Evolutionary conservation across 2,329 filamentous ascomycete genomes (phyloP), one percentile per base, ranked within the genome.

Genomic region (Alternaria sp.): DNA sequence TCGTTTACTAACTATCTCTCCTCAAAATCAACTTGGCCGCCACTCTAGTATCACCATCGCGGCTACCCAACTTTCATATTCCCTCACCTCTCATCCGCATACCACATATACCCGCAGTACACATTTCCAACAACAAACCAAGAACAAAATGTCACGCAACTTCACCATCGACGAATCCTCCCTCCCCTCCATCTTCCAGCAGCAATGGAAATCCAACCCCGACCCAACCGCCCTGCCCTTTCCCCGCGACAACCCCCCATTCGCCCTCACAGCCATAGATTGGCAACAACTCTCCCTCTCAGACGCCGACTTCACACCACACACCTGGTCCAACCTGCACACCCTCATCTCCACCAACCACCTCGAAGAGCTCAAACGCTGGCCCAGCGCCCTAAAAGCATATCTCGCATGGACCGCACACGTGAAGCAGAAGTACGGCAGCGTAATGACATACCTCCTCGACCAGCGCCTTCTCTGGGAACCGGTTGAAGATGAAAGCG

Each of bases 381-480:
- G 83, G 75, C 88, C 88, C 21, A 87, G 85, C 65, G 84, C 88
- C 67, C 80, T 89, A 15, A 82, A 82, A 73, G 84, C 85, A 57
- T 90, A 90, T 71, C 81, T 89, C n/a, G 81, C 82, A 30, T 90
- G 88, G 87, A 85, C 84, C 4, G 78, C 79, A 44, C 78, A 84
- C 36, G 86, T 83, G 44, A 88, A 88, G 69, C 73, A 77, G n/a
- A 72, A 82, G 43, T 88, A 88, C 73, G 87, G 87, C 54, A 82
- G 82, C 43, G 85, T 88, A 50, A 86, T 84, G 52, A 82, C 85
- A 60, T 90, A 85, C 73, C 83, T 90, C 40, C 84, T 87, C 55
- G 76, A 81, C 57, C 80, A 85, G 65, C 84, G 88, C 4, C 80
- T 90, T 11, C 79, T 79, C 55, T 90, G 88, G 88, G 71, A 69